Conservation (phyloP, 2,329 filamentous ascomycete genomes). For the Alternaria viburni region DNA sequence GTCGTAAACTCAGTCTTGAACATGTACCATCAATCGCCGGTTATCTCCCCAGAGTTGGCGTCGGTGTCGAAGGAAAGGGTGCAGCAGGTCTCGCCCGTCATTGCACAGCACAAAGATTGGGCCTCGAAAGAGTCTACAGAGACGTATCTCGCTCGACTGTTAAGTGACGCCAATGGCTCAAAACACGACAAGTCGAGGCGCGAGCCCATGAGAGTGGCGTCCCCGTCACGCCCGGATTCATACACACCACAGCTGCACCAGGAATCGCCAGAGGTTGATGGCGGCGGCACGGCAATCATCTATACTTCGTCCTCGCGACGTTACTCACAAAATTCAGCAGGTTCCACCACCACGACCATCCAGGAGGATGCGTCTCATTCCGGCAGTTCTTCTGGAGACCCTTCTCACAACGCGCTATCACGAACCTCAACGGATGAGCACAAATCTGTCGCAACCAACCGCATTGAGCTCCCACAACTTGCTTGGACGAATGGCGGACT, state of each 20-base stretch:
- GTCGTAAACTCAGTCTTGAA: conserved; percentile 51
- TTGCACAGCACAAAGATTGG: conserved; percentile 62
- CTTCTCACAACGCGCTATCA: conserved; percentile 39
- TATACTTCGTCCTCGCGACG: conserved; percentile 43
- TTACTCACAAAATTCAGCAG: conserved; percentile 43
- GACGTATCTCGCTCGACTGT: conserved; percentile 60
- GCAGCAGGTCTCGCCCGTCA: conserved; percentile 57
- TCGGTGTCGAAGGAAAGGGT: conserved; percentile 50
- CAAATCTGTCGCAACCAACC: conserved; percentile 28
- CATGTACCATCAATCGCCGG: conserved; percentile 47
- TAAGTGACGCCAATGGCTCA: conserved; percentile 47
- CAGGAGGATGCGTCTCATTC: conserved; percentile 41
- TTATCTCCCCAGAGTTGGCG: conserved; percentile 50
- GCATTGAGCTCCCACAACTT: conserved; percentile 46
- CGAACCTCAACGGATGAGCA: conserved; percentile 45
- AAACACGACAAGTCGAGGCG: conserved; percentile 15
- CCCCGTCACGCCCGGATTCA: conserved; percentile 20
- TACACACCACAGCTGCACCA: conserved; percentile 28
- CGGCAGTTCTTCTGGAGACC: conserved; percentile 39
- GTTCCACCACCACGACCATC: conserved; percentile 41
- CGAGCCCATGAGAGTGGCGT: conserved; percentile 13
- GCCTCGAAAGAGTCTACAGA: conserved; percentile 62
- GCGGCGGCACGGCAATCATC: conserved; percentile 47
- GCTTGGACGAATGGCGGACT: conserved; percentile 48
- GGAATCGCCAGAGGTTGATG: conserved; percentile 31